Evolutionary conservation across 345 rosid species (phyloP), one percentile per base, ranked within the genome.

Genomic region (Carallia brachiata): DNA sequence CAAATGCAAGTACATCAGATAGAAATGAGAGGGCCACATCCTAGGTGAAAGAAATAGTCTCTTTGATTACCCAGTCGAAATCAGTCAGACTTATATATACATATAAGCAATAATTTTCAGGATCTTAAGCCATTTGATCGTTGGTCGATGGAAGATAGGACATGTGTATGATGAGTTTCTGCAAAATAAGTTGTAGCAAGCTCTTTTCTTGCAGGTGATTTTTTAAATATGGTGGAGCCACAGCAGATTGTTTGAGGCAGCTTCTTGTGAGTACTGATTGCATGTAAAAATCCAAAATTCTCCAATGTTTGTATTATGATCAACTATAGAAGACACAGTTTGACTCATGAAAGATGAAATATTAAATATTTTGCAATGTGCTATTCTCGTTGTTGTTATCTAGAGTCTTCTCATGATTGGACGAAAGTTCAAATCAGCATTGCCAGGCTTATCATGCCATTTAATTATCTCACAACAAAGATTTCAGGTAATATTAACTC

Each of bases 1-100:
- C 68, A 54, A 74, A 75, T 60, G 69, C 76, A 1, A 71, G 55
- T 36, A 34, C 28, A 69, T 52, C 36, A 28, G 67, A 66, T n/a
- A 67, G 52, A 18, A 39, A 56, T 53, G 71, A 53, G 61, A 34
- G 40, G 47, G 59, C 70, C 18, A 7, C 55, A 55, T 70, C 73
- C 40, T 36, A 67, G 36, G 63, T 66, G 15, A 54, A 73, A 64
- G 79, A 53, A 23, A 55, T 28, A 39, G 47, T 44, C 61, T 61
- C 15, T 63, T 37, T 36, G 63, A 59, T 67, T 62, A 44, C 62
- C 53, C 30, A 15, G 50, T 57, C 63, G 71, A 70, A 63, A 34
- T 44, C 58, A 53, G 44, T 37, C 30, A 18, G 36, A 37, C 27
- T 52, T 27, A 36, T 19, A 52, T 52, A 27, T 28, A 17, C 27